A percentile compares a stretch with the other conserved stretches of the same genome.
Evolutionary conservation across 1,284 basidiomycete species (phyloP).

Genomic region (Xerocomus amazonicus): DNA sequence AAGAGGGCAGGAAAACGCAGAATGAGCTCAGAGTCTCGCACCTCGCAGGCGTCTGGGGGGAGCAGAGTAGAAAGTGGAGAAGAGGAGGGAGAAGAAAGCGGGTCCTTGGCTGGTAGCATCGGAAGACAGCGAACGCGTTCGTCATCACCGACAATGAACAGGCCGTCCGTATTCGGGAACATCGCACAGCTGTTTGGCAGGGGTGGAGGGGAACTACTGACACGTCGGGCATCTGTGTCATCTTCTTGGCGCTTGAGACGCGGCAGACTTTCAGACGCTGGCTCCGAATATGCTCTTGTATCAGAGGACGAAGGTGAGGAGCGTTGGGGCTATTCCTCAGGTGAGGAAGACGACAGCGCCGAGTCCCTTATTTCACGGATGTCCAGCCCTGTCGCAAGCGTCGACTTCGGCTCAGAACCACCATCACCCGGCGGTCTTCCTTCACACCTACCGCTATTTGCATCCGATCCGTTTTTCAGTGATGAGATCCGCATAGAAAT

Average conservation of each 20-base stretch:
- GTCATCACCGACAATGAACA: constrained; percentile 41
- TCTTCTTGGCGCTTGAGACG: constrained; percentile 50
- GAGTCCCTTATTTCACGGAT: constrained; percentile 32
- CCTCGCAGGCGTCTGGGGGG: constrained; percentile 37
- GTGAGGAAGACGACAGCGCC: constrained; percentile 53
- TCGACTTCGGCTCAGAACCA: constrained; percentile 67
- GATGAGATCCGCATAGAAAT: constrained; percentile 79
- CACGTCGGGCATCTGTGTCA: constrained; percentile 50
- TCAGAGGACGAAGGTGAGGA: constrained; percentile 57
- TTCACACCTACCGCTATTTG: constrained; percentile 60
- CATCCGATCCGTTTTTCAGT: constrained; percentile 74
- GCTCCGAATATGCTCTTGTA: constrained; percentile 55
- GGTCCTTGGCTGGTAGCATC: constrained; percentile 21
- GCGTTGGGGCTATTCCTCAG: constrained; percentile 78
- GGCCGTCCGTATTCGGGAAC: constrained; percentile 61
- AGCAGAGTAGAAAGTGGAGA: constrained; percentile 15
- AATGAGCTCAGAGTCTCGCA: constrained; percentile 47
- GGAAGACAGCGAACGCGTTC: constrained; percentile 32
- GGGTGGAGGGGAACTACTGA: constrained; percentile 38
- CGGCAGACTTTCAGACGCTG: constrained; percentile 52
- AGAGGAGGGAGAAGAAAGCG: constrained; percentile 26
- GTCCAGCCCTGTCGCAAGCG: constrained; percentile 42
- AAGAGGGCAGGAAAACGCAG: constrained; percentile 37
- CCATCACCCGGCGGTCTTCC: constrained; percentile 50
- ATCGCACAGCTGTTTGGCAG: constrained; percentile 68